Evolutionary conservation across 176 grass and related monocot species (phyloP).

Genomic region (Musa beccarii): DNA sequence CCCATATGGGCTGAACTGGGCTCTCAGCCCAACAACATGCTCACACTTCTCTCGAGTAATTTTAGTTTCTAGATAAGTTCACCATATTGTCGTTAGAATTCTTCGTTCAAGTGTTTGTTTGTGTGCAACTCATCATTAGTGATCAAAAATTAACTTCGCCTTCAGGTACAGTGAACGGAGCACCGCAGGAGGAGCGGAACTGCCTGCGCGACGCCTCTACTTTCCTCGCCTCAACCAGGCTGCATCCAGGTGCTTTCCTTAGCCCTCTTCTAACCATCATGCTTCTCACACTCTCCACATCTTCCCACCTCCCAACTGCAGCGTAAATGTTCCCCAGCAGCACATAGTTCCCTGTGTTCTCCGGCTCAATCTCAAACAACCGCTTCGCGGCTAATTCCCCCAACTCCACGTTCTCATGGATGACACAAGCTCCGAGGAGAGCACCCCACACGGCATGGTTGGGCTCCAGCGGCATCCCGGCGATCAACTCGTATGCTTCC

Average conservation of each 20-base stretch:
- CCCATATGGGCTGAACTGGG: too few species aligned
- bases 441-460: constrained; percentile 36
- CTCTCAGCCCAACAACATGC: too few species aligned
- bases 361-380: constrained; percentile 47
- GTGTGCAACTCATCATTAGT: too few species aligned
- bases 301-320: constrained; percentile 36
- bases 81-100: too few species aligned
- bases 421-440: constrained; percentile 59
- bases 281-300: constrained; percentile 38
- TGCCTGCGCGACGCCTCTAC: neutral
- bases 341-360: constrained; percentile 47
- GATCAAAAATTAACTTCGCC: too few species aligned
- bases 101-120: too few species aligned
- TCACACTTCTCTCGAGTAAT: too few species aligned
- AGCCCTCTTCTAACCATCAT: constrained; percentile 32
- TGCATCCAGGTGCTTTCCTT: constrained; percentile 41
- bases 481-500: constrained; percentile 45
- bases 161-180: too few species aligned
- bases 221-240: constrained; percentile 32
- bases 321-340: constrained; percentile 59
- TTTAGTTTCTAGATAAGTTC: too few species aligned
- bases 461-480: constrained; percentile 40
- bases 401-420: constrained; percentile 47
- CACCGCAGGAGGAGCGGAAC: too few species aligned
- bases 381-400: constrained; percentile 41